Evolutionary conservation across 495 filamentous ascomycete species (phyloP), one percentile per base, ranked within the genome.

Genomic region (Penicillium paxilli): DNA sequence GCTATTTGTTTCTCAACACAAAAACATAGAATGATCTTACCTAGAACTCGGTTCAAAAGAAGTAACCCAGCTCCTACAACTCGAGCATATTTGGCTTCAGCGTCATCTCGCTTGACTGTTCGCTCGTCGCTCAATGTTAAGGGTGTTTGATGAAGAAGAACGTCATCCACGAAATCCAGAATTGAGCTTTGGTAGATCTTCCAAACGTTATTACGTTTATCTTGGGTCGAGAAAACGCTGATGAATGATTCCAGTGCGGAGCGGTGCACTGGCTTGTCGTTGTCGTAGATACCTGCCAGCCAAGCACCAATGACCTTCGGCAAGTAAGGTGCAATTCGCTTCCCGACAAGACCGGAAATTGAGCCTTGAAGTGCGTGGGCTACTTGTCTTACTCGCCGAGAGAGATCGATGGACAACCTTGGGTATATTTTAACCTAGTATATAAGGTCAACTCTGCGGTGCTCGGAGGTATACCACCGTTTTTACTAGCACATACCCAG

Each of bases 401-500:
- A 86, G 52, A 87, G 86, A 63, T 97, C 92, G 65, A 97, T 92
- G 3, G 92, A 92, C 17, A 86, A 77, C 41, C 92, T 85, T 47
- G 94, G 91, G 65, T 93, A 98, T 46, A 93, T 73, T 72, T 86
- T 88, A 38, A 89, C 81, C 92, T 96, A 69, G 40, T 45, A 56
- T 57, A 52, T 41, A 56, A 25, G 46, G 32, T 28, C 10, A 46
- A 22, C 54, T 52, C 51, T n/a, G n/a, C n/a, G n/a, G n/a, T n/a
- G n/a, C n/a, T n/a, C n/a, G n/a, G n/a, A n/a, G n/a, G n/a, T n/a
- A n/a, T n/a, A n/a, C n/a, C n/a, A n/a, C n/a, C n/a, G n/a, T n/a
- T n/a, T n/a, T n/a, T n/a, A n/a, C n/a, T n/a, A n/a, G n/a, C n/a
- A 84, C 87, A 57, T 78, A 96, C 92, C 92, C 92, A 98, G 59